Base-by-base conservation (phyloP, 192 early-diverging fungal species). In the Pilobolus umbonatus region DNA sequence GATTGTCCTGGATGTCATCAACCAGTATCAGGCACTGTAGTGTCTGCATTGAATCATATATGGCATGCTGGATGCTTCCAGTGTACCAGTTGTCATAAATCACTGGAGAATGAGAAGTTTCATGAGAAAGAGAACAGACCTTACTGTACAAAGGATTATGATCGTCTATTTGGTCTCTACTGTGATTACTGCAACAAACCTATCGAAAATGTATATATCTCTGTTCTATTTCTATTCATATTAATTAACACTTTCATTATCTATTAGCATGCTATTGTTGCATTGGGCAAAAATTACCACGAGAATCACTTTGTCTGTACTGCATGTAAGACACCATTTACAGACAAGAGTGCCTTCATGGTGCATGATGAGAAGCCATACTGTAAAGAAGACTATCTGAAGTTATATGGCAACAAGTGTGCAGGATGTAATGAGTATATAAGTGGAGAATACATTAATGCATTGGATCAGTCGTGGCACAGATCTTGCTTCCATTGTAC, bases 341-440 rank as follows among this genome's bases (percentile, higher is more conserved):
- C 56, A 24, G 78, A 71, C 25, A 48, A 66, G 10, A 68, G 71
- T 49, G 76, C 72, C 0, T 83, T 79, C 44, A 77, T 80, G 81
- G 78, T 83, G 2, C 66, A 83, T 44, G 81, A 83, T 38, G 78
- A 72, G 8, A 75, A 68, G 24, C 72, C 81, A 3, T 83, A 83
- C 39, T 83, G 81, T 48, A 72, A 83, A 64, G 76, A 79, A 30
- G 81, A 83, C 56, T 83, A 80, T 47, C 24, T 74, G 5, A 51
- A 48, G 30, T 60, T 67, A n/a, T 83, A 77, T 77, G 75, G 75
- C 30, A 62, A 66, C 14, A 78, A 78, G 53, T 83, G 81, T 53
- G 58, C 67, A 35, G 76, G 74, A 14, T 83, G 81, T 39, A 47
- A 57, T 14, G 67, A 77, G 40, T 70, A 68, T 17, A 79, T 83